A percentile compares a stretch with the other conserved stretches of the same genome.
phyloP scores from a whole-genome alignment of 306 rosid species.

The Malus orientalis region DNA sequence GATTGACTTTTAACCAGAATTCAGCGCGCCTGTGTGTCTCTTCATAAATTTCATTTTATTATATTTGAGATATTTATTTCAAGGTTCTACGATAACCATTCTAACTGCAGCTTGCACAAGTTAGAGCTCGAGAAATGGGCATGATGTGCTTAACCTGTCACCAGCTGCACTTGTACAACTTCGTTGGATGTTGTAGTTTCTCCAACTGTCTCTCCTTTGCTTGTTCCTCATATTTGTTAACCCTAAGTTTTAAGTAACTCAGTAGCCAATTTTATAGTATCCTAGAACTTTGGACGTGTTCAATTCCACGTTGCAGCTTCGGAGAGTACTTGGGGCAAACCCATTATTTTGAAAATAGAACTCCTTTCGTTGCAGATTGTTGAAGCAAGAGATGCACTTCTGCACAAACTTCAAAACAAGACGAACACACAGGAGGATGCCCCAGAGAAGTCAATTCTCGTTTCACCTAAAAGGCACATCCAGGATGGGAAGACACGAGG shows the following conservation, averaged over 20 bases:
- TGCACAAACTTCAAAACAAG: constrained; percentile 45
- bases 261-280: neutral
- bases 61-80: neutral
- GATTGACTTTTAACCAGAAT: neutral
- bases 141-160: neutral
- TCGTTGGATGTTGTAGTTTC: neutral
- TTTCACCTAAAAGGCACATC: constrained; percentile 21
- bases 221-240: neutral
- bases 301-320: neutral
- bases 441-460: constrained; percentile 17
- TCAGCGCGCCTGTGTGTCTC: neutral
- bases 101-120: neutral
- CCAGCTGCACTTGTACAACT: neutral
- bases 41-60: neutral
- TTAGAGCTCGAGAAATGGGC: neutral
- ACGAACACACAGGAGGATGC: constrained; percentile 29
- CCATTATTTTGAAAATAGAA: neutral
- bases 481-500: constrained; percentile 23
- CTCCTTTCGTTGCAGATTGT: constrained; percentile 49
- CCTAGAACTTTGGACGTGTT: neutral
- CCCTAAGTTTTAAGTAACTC: neutral
- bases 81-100: neutral
- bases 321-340: neutral
- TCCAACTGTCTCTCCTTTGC: neutral
- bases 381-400: constrained; percentile 58